Conservation (phyloP, 352 stramenopile species). For the Hyaloperonospora arabidopsidis region DNA sequence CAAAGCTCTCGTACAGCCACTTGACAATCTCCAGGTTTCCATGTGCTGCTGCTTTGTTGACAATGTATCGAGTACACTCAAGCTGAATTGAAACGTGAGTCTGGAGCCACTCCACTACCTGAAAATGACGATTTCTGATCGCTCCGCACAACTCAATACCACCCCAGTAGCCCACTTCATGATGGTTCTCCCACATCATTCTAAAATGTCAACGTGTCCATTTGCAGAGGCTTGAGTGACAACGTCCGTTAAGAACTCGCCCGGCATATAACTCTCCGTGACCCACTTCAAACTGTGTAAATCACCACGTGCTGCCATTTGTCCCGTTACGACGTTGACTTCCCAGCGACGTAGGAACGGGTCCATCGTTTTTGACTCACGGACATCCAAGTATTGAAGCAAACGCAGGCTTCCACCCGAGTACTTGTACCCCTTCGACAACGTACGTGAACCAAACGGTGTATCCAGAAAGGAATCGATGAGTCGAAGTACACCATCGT, state of each 20-base stretch:
- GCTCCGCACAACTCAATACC: conserved; percentile 28
- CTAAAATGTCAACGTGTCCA: conserved; percentile 22
- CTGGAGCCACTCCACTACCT: conserved; percentile 24
- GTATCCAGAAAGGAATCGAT: not conserved
- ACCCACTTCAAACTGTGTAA: conserved; percentile 21
- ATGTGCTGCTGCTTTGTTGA: conserved; percentile 20
- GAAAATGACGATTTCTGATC: conserved; percentile 15
- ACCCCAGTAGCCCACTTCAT: conserved; percentile 22
- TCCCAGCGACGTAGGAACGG: conserved; percentile 19
- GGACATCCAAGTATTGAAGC: not conserved
- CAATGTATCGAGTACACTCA: conserved; percentile 26
- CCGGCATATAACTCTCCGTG: conserved; percentile 16
- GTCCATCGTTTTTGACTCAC: conserved; percentile 11
- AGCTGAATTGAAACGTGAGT: conserved; percentile 15
- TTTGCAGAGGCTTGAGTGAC: conserved; percentile 17
- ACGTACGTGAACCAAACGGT: not conserved
- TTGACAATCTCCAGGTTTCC: conserved; percentile 20
- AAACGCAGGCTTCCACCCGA: not conserved
- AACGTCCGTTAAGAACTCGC: conserved; percentile 16
- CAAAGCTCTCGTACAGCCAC: conserved; percentile 17
- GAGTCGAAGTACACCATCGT: not conserved
- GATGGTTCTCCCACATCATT: conserved; percentile 17
- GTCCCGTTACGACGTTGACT: conserved; percentile 14
- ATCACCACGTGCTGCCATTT: conserved; percentile 15
- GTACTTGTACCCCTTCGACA: not conserved